Percentiles rank a stretch among this genome's conserved stretches.
Conservation (phyloP, 108 stramenopile species). For the Cyclotella sp. region DNA sequence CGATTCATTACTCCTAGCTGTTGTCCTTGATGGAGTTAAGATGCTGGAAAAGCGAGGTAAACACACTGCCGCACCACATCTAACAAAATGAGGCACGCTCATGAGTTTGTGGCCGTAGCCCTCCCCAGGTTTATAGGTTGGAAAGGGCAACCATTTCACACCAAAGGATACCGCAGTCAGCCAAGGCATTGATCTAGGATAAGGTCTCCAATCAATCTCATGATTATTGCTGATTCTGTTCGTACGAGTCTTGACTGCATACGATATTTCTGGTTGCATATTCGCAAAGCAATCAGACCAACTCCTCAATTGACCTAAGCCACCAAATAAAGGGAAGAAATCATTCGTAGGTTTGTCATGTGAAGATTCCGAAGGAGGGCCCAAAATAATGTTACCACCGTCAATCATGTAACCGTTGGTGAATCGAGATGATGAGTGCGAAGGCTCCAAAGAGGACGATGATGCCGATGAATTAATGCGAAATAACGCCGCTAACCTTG, state of each 20-base stretch:
- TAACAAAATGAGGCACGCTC: slow-evolving; percentile 29
- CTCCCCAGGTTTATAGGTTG: slow-evolving; percentile 13
- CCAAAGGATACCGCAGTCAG: slow-evolving; percentile 31
- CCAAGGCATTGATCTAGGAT: slow-evolving; percentile 37
- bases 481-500: slow-evolving; percentile 43
- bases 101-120: slow-evolving; percentile 38
- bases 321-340: slow-evolving; percentile 11
- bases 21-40: not conserved
- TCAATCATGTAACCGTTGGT: slow-evolving; percentile 41
- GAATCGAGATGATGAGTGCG: slow-evolving; percentile 16
- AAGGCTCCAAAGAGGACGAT: not conserved
- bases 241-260: slow-evolving; percentile 20
- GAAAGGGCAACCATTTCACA: slow-evolving; percentile 43
- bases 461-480: slow-evolving; percentile 30
- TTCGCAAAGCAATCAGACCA: slow-evolving; percentile 25
- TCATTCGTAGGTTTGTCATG: slow-evolving; percentile 10
- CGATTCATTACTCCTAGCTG: not conserved
- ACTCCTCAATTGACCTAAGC: not conserved
- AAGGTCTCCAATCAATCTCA: slow-evolving; percentile 24
- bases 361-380: slow-evolving; percentile 17
- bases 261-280: slow-evolving; percentile 42
- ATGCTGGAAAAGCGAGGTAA: slow-evolving; percentile 16
- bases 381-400: slow-evolving; percentile 35
- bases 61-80: slow-evolving; percentile 15
- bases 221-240: not conserved